A percentile compares a stretch with the other conserved stretches of the same genome.
phyloP scores from a whole-genome alignment of 768 basidiomycete genomes.

The Boletus reticuloceps region DNA sequence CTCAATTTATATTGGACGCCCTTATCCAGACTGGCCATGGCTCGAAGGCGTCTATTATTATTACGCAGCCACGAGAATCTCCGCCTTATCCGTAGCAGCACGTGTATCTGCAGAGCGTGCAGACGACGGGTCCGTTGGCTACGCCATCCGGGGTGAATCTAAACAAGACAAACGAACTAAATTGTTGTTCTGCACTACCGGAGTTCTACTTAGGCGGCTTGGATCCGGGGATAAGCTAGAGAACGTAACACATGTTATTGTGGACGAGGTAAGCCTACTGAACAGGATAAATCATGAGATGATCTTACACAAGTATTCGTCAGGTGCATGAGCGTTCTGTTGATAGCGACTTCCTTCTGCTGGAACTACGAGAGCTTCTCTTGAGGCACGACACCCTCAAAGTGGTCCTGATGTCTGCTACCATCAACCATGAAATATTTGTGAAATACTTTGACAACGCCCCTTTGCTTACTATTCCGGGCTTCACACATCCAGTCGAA shows the following conservation, averaged over 20 bases:
- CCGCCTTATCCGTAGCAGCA: conserved; percentile 84
- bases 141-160: conserved; percentile 85
- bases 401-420: conserved; percentile 90
- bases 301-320: background rate
- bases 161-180: conserved; percentile 65
- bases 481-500: conserved; percentile 72
- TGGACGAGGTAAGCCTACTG: conserved; percentile 72
- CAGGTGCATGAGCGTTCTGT: conserved; percentile 92
- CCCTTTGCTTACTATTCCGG: conserved; percentile 81
- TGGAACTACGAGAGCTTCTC: conserved; percentile 79
- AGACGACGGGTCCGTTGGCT: conserved; percentile 80
- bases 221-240: conserved; percentile 69
- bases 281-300: background rate
- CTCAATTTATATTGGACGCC: conserved; percentile 87
- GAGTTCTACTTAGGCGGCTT: conserved; percentile 81
- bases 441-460: conserved; percentile 78
- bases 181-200: conserved; percentile 89
- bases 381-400: conserved; percentile 63
- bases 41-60: conserved; percentile 67
- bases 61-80: conserved; percentile 91
- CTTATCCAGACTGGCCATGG: conserved; percentile 63
- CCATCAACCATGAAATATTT: conserved; percentile 89
- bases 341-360: conserved; percentile 85
- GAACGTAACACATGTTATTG: conserved; percentile 78
- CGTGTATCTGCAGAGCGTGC: conserved; percentile 81